Evolutionary conservation across 306 rosid species (phyloP), one percentile per base, ranked within the genome.

Genomic region (Medicago lupulina): DNA sequence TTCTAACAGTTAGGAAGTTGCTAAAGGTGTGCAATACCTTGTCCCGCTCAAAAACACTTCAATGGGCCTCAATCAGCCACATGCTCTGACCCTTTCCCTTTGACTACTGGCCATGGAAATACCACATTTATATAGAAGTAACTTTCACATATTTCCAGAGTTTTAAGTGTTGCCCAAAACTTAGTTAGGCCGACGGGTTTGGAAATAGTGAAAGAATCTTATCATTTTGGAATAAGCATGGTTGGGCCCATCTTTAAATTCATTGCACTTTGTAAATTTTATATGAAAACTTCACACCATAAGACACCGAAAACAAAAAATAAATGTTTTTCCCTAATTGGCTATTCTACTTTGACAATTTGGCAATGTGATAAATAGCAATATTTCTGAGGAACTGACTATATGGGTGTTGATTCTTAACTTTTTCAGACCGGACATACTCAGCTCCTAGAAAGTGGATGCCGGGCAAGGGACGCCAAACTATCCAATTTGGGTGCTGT

Each of bases 391-490:
- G 70, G 38, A 60, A 64, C 70, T 71, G 60, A 64, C 66, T 61
- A 39, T 2, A 59, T 68, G 43, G 15, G 12, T 62, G 60, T 63
- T 38, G 41, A 79, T 70, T 63, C 74, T 62, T 76, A 43, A 72
- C 74, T 55, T 87, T 73, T 79, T 88, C 96, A 96, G 99, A 73
- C 15, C 88, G 96, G 63, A 96, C 99, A 15, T 96, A 65, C 82
- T 57, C 93, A 1, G 98, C 98, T 72, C 99, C 99, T 21, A 86
- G 76, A 57, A 92, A 92, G 86, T 96, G 98, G 98, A 96, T 92
- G 97, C 87, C 84, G 87, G 99, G 99, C 44, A 96, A 96, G 90
- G 98, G 99, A 41, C 99, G 97, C 28, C 88, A 89, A 63, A 90
- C 98, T 46, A 80, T 96, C 67, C 98, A 96, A 83, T 96, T 90